Base-by-base conservation (phyloP, 371 early-diverging fungal species). In the Lichtheimia ramosa region DNA sequence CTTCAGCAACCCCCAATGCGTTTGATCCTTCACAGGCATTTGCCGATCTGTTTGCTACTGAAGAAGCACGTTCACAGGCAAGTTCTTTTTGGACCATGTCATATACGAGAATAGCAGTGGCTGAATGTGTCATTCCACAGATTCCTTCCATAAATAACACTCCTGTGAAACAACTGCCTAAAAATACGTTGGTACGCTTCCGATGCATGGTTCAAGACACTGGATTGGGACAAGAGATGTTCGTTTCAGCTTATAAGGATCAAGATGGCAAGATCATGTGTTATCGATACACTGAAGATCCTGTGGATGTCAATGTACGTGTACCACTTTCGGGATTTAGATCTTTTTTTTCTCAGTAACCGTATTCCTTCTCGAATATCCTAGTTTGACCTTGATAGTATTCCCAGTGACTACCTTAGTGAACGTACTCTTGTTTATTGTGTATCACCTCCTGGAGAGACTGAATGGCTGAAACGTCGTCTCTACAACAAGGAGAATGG, bases 151-250 rank as follows among this genome's bases (percentile, higher is more conserved):
- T 85, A 16, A 81, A 82, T 58, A 64, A 72, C 20, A 53, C 59
- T 3, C 69, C 77, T 55, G 69, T 77, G 42, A 58, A 68, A 34
- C 62, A 57, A 21, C 54, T 83, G 10, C 76, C 81, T 13, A 48
- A 74, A 58, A 70, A 83, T 58, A 69, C 82, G 3, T 65, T 88
- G 16, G 83, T 88, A 16, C 74, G 87, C 7, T 85, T 88, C 58
- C 73, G 84, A 52, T 83, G 85, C 66, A 88, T 88, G 89, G 71
- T 86, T 20, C 89, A 88, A 61, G 87, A 88, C 58, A 84, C 84
- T 12, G 81, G 83, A 23, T 74, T 88, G 18, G 85, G 83, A 4
- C 84, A 83, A 63, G 88, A 88, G 53, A 75, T 79, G 66, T 78
- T 73, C 64, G 71, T 85, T 28, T 72, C 77, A 28, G 74, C 78